Conservation (phyloP, 2,329 filamentous ascomycete species). For the Xylaria sp. region DNA sequence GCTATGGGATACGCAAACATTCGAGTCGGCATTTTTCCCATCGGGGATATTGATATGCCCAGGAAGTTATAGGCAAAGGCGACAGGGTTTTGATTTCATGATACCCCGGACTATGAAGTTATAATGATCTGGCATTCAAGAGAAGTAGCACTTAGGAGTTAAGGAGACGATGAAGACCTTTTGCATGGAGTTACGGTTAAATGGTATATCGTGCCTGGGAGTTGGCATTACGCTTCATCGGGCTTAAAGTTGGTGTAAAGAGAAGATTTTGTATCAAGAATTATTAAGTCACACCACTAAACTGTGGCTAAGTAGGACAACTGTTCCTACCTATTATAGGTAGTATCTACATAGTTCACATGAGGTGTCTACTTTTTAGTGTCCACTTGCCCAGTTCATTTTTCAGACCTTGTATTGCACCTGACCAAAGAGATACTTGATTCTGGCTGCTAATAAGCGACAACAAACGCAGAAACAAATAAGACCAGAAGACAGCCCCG, state of each 20-base stretch:
- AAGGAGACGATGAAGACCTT: not conserved
- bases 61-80: not conserved
- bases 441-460: too few species aligned
- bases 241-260: slow-evolving; percentile 13
- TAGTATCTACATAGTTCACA: not conserved
- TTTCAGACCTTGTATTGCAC: not conserved
- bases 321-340: too few species aligned
- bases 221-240: slow-evolving; percentile 1
- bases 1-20: not conserved
- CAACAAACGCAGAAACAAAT: too few species aligned
- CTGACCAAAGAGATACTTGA: not conserved
- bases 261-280: slow-evolving; percentile 11
- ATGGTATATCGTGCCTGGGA: not conserved
- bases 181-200: slow-evolving; percentile 7
- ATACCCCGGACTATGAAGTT: slow-evolving; percentile 31
- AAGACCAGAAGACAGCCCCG: too few species aligned
- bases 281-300: not conserved
- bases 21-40: not conserved
- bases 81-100: slow-evolving; percentile 27
- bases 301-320: not conserved
- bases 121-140: not conserved
- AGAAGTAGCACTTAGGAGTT: slow-evolving; percentile 11
- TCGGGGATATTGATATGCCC: not conserved
- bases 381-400: not conserved
- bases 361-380: not conserved